Evolutionary conservation across 805 yeast species (phyloP).

Genomic region (Myxozyma geophila): DNA sequence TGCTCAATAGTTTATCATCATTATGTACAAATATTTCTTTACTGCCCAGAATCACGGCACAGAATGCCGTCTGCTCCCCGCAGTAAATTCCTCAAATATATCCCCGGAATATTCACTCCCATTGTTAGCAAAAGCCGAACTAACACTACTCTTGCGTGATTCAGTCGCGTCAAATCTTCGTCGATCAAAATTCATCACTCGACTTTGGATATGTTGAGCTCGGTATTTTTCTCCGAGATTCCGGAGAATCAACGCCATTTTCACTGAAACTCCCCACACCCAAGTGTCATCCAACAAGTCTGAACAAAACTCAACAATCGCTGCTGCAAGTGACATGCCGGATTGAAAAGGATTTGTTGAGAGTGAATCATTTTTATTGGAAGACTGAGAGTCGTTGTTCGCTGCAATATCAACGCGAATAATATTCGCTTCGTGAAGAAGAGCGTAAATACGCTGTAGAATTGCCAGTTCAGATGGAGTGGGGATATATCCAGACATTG

Average conservation of each 20-base stretch:
- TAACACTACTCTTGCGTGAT: neutral
- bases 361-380: neutral
- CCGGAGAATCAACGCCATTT: slow-evolving; percentile 20
- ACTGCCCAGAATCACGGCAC: neutral
- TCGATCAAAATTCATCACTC: slow-evolving; percentile 15
- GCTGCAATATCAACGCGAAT: slow-evolving; percentile 6
- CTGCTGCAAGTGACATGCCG: slow-evolving; percentile 18
- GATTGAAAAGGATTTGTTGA: slow-evolving; percentile 7
- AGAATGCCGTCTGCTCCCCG: neutral
- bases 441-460: slow-evolving; percentile 7
- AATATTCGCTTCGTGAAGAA: slow-evolving; percentile 17
- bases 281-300: slow-evolving; percentile 17
- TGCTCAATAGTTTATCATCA: neutral
- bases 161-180: slow-evolving; percentile 8
- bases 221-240: slow-evolving; percentile 19
- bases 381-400: neutral
- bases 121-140: neutral
- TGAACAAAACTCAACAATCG: slow-evolving; percentile 23
- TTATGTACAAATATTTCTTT: neutral
- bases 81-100: neutral
- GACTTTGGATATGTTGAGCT: slow-evolving; percentile 15
- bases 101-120: neutral
- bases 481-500: slow-evolving; percentile 7
- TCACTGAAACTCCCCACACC: slow-evolving; percentile 25
- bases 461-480: slow-evolving; percentile 7